phyloP scores from a whole-genome alignment of 2,329 filamentous ascomycete genomes.

The Magnaporthiopsis rhizophila region DNA sequence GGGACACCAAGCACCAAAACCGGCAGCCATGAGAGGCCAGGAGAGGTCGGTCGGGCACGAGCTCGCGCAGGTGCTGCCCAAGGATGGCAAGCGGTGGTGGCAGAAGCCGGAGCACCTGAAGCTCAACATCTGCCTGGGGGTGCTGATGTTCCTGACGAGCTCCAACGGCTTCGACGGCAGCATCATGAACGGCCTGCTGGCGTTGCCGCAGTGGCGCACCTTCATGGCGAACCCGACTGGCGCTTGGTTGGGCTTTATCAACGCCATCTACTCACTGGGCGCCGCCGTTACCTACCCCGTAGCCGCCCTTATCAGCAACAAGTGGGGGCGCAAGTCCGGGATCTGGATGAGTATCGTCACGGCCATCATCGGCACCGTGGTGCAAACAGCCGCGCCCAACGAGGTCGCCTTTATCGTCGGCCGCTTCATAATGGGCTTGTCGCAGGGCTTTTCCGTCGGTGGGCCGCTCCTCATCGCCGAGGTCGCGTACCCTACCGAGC shows the following conservation, averaged over 20 bases:
- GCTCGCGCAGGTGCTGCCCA: constrained; percentile 2
- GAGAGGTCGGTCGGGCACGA: constrained; percentile 6
- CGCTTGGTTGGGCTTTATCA: constrained; percentile 25
- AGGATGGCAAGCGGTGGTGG: constrained; percentile 3
- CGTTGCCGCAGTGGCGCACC: constrained; percentile 25
- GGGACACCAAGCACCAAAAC: too few relatives aligned
- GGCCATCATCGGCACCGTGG: constrained; percentile 21
- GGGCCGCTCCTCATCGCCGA: constrained; percentile 12
- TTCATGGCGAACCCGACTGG: constrained; percentile 29
- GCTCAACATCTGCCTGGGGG: constrained; percentile 4
- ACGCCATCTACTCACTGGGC: constrained; percentile 22
- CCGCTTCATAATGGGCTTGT: constrained; percentile 20
- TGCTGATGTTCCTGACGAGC: constrained; percentile 6
- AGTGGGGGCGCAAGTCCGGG: constrained; percentile 30
- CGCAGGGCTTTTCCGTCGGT: constrained; percentile 5
- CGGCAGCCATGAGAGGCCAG: not conserved
- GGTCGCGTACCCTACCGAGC: constrained; percentile 12
- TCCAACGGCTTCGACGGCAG: constrained; percentile 7
- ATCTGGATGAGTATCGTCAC: constrained; percentile 26
- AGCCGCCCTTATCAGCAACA: constrained; percentile 13
- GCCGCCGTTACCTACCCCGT: constrained; percentile 20
- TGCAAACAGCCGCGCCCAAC: constrained; percentile 23
- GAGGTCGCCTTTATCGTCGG: constrained; percentile 21
- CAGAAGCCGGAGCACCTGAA: constrained; percentile 2
- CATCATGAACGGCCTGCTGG: constrained; percentile 33